phyloP scores from a whole-genome alignment of 495 filamentous ascomycete genomes.

The Aspergillus cavernicola region DNA sequence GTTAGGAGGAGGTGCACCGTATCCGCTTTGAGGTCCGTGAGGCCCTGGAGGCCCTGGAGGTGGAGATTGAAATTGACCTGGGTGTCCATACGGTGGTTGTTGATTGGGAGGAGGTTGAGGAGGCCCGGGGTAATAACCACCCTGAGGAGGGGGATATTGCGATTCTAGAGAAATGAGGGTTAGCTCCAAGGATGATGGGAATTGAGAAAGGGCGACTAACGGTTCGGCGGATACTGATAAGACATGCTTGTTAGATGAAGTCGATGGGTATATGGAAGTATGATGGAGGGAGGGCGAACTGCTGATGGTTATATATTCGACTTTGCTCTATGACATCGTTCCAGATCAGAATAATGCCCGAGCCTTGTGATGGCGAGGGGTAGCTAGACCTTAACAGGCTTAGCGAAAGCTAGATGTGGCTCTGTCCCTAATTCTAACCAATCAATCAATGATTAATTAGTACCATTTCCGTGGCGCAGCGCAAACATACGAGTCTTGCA shows the following conservation, averaged over 20 bases:
- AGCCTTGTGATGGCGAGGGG: background rate
- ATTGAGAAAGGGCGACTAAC: conserved; percentile 16
- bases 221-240: conserved; percentile 19
- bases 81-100: conserved; percentile 16
- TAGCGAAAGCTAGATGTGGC: background rate
- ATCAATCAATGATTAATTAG: no score
- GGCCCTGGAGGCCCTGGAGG: conserved; percentile 37
- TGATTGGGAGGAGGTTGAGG: conserved; percentile 30
- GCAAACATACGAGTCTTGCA: no score
- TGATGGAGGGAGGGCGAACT: background rate
- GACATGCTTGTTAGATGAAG: background rate
- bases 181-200: background rate
- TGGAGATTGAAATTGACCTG: conserved; percentile 4
- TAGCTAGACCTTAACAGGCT: background rate
- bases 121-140: conserved; percentile 13
- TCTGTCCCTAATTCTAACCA: no score
- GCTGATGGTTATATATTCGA: no score
- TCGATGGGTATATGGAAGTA: background rate
- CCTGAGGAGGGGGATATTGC: conserved; percentile 17
- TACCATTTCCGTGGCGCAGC: no score
- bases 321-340: background rate
- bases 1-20: conserved; percentile 37
- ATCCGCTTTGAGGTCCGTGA: conserved; percentile 30
- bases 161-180: background rate
- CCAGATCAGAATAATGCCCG: background rate